These are phyloP conservation scores for Acanthamoeba culbertsoni DNA, from an alignment of 208 protist genomes.

Conservation along the genomic window DNA sequence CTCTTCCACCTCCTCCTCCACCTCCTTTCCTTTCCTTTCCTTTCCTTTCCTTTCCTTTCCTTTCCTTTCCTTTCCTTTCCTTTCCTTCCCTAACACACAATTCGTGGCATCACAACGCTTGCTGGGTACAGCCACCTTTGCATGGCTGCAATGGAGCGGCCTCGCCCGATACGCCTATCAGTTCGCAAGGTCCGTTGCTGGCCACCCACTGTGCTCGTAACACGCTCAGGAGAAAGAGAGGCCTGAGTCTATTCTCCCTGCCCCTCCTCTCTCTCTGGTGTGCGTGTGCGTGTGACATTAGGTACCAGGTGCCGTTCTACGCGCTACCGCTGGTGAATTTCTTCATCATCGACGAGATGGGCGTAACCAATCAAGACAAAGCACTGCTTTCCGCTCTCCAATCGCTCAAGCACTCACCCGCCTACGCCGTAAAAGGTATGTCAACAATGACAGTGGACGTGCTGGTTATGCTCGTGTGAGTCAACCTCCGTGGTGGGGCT, in stretches of 20 bases:
- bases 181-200: background rate
- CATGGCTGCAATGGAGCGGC: constrained; percentile 31
- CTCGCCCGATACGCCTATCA: constrained; percentile 45
- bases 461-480: background rate
- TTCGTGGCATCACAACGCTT: background rate
- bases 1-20: background rate
- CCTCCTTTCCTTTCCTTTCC: background rate
- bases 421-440: constrained; percentile 57
- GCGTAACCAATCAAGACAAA: constrained; percentile 58
- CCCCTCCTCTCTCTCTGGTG: background rate
- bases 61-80: background rate
- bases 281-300: background rate
- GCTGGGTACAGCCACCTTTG: background rate
- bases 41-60: background rate
- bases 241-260: background rate
- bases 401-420: constrained; percentile 22
- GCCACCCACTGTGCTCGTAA: background rate
- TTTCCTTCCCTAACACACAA: background rate
- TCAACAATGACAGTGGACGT: background rate
- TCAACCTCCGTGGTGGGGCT: background rate
- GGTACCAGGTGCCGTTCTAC: constrained; percentile 57
- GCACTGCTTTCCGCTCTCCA: constrained; percentile 48
- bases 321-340: constrained; percentile 62
- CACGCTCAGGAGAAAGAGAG: background rate
- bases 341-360: constrained; percentile 67